phyloP scores from a whole-genome alignment of 2,329 filamentous ascomycete genomes.

The Penicillium brevicompactum region DNA sequence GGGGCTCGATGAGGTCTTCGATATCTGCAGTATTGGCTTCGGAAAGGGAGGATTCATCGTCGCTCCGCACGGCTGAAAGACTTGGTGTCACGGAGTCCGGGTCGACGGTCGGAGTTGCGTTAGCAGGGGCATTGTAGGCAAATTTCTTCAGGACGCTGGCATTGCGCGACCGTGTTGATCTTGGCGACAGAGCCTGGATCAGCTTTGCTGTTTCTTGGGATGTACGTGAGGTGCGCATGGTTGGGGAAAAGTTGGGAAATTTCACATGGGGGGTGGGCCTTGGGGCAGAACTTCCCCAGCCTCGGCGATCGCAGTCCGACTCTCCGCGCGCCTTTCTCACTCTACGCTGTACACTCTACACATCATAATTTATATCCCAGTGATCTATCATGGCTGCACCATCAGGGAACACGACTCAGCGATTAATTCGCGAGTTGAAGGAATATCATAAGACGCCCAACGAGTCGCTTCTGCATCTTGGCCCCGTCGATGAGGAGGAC shows the following conservation, averaged over 20 bases:
- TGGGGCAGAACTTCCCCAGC: slow-evolving; percentile 21
- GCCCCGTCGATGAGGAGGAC: slow-evolving; percentile 59
- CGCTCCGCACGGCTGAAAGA: slow-evolving; percentile 23
- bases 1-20: slow-evolving; percentile 55
- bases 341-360: not conserved
- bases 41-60: slow-evolving; percentile 39
- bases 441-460: slow-evolving; percentile 59
- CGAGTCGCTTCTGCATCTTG: slow-evolving; percentile 58
- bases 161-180: slow-evolving; percentile 39
- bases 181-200: slow-evolving; percentile 51
- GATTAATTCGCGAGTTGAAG: slow-evolving; percentile 64
- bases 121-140: slow-evolving; percentile 21
- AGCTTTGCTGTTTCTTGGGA: slow-evolving; percentile 62
- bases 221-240: slow-evolving; percentile 61
- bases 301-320: slow-evolving; percentile 21
- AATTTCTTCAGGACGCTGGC: slow-evolving; percentile 31
- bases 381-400: slow-evolving; percentile 13
- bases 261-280: slow-evolving; percentile 25
- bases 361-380: not conserved
- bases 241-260: not conserved
- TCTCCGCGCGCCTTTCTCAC: not conserved
- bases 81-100: slow-evolving; percentile 21
- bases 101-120: slow-evolving; percentile 8
- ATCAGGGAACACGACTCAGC: slow-evolving; percentile 52
- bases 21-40: slow-evolving; percentile 53